Conservation (phyloP, 257 asterid species). For the Plectranthus barbatus region DNA sequence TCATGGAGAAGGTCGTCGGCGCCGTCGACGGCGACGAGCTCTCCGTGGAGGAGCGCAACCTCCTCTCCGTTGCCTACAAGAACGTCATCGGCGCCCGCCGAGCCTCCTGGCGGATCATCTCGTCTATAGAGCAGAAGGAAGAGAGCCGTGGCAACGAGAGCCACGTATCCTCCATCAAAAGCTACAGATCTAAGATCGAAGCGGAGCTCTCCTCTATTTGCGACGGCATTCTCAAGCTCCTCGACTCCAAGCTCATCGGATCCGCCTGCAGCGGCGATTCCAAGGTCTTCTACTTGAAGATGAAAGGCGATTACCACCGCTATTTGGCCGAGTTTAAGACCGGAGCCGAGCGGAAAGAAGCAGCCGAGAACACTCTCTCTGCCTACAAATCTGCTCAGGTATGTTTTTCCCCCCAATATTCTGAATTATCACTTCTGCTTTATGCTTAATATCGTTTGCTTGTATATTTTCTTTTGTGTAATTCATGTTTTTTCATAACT, state of each 20-base stretch:
- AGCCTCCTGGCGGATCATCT: slow-evolving; percentile 72
- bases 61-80: no score
- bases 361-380: slow-evolving; percentile 82
- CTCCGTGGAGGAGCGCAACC: no score
- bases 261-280: slow-evolving; percentile 60
- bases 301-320: slow-evolving; percentile 86
- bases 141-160: slow-evolving; percentile 79
- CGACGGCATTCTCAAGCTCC: slow-evolving; percentile 64
- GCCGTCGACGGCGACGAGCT: no score
- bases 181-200: slow-evolving; percentile 80
- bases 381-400: slow-evolving; percentile 95
- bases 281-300: slow-evolving; percentile 82
- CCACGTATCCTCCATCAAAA: slow-evolving; percentile 55
- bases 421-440: neutral
- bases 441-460: neutral
- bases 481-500: neutral
- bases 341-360: slow-evolving; percentile 68
- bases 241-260: slow-evolving; percentile 68
- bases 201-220: slow-evolving; percentile 64
- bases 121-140: slow-evolving; percentile 84
- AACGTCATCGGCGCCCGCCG: slow-evolving; percentile 84
- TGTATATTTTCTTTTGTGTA: neutral
- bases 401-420: neutral
- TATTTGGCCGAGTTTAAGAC: slow-evolving; percentile 80
- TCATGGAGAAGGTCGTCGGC: no score